A percentile compares a stretch with the other conserved stretches of the same genome.
phyloP scores from a whole-genome alignment of 2,329 filamentous ascomycete species.

The Botryotinia calthae region DNA sequence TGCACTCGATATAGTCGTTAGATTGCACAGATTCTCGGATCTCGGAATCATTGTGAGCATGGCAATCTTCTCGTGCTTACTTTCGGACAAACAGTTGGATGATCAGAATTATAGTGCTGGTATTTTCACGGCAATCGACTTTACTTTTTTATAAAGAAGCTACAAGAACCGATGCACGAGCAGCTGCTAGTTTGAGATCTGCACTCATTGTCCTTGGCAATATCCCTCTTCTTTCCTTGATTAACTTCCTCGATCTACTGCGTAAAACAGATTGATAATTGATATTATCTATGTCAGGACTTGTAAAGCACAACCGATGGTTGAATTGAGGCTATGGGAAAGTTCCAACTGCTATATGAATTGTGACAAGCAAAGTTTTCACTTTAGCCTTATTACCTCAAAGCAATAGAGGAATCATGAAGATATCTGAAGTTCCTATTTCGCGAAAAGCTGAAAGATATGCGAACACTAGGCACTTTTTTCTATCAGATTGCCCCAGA shows the following conservation, averaged over 20 bases:
- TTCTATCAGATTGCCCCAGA: no score
- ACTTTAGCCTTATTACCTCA: not conserved
- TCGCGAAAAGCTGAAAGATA: not conserved
- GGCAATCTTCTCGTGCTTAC: not conserved
- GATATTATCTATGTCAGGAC: not conserved
- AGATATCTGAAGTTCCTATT: not conserved
- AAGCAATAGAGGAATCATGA: no score
- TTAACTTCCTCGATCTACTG: no score
- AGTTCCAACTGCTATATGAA: slow-evolving; percentile 4
- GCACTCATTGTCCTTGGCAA: not conserved
- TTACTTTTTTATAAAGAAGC: not conserved
- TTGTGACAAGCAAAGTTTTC: not conserved
- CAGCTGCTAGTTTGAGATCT: slow-evolving; percentile 1
- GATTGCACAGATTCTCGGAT: not conserved
- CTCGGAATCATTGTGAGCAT: not conserved
- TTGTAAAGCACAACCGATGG: not conserved
- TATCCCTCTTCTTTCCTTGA: not conserved
- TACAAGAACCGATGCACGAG: not conserved
- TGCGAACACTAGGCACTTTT: not conserved
- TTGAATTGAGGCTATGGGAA: not conserved
- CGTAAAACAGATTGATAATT: not conserved
- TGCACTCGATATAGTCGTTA: not conserved
- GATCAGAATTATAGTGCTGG: not conserved
- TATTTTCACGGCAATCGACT: not conserved
- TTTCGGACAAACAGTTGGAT: not conserved